Evolutionary conservation across 768 basidiomycete species (phyloP), one percentile per base, ranked within the genome.

Genomic region (Amanita phalloides): DNA sequence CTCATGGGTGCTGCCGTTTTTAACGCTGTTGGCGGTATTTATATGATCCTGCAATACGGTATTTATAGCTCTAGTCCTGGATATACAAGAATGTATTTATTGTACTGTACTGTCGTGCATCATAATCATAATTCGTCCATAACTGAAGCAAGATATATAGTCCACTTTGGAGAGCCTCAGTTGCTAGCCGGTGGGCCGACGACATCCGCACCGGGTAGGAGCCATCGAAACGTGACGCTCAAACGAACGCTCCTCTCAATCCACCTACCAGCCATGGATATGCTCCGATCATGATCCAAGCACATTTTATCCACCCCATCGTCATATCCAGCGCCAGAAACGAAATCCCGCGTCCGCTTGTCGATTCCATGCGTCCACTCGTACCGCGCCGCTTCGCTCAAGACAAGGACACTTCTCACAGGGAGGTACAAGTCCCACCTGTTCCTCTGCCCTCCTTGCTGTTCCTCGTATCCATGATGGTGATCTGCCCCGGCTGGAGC

Each of bases 321-420:
- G 13, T 51, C 62, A 28, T 53, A 58, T 7, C 59, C 60, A 33
- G 53, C 54, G 42, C 53, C 50, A 61, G 72, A 66, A 14, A 93
- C 84, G 50, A 72, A 66, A 62, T 94, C 91, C 36, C 73, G 70
- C 35, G 58, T 67, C 48, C 77, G 68, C 49, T 74, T 74, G 30
- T 80, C 77, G 52, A 98, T 98, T 4, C 88, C 94, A 65, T 98
- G 94, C 7, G 79, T 81, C 90, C 91, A 97, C 2, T 68, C 64
- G 64, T 90, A 96, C 36, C 94, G 77, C 11, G 94, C 90, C 32
- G 86, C 84, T 32, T 80, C 82, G 3, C 82, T 79, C 54, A 98
- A 70, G 44, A 92, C 80, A 53, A 94, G 71, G 20, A 95, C 68
- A 54, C 84, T 87, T 45, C 87, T 68, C 49, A 81, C 77, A 0